Base-by-base conservation (phyloP, 441 rosid species). In the Brassica balearica region DNA sequence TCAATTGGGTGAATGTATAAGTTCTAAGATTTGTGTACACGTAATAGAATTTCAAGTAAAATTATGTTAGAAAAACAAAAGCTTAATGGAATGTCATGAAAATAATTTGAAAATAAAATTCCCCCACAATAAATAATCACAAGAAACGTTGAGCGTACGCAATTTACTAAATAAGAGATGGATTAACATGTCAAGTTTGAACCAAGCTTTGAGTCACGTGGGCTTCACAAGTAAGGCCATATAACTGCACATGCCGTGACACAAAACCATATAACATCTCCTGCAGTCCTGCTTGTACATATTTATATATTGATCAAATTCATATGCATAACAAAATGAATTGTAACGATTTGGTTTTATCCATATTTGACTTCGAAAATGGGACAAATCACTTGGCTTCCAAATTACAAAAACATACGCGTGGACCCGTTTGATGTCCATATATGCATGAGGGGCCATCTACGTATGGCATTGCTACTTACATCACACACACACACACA, bases 171-270 rank as follows among this genome's bases (percentile, higher is more conserved):
- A 51, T 51, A 51, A 14, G 29, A 51, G 27, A 63, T 17, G 27
- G 56, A 36, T 51, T 43, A 78, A 68, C 74, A 79, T 73, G 75
- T 53, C 71, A 29, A 29, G 34, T 29, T 78, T 72, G 73, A 34
- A 67, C 65, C 58, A 68, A 72, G 17, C 69, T 43, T 43, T 12
- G 43, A 61, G 65, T 68, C 82, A 78, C 64, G 65, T 78, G 82
- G 82, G 70, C 62, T 78, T 78, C 78, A 61, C 74, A 60, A 68
- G 78, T 78, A 67, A 61, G 65, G 51, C 69, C 77, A 72, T 67
- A 78, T 72, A 72, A 60, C 74, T 60, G 65, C 74, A 78, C 82
- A 78, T 78, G 82, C 19, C 74, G 34, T 78, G 78, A 61, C 36
- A 51, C 63, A 51, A 61, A 71, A 51, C 23, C 70, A 34, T 67